Evolutionary conservation across 352 stramenopile species (phyloP).

Genomic region (Peronospora farinosa): DNA sequence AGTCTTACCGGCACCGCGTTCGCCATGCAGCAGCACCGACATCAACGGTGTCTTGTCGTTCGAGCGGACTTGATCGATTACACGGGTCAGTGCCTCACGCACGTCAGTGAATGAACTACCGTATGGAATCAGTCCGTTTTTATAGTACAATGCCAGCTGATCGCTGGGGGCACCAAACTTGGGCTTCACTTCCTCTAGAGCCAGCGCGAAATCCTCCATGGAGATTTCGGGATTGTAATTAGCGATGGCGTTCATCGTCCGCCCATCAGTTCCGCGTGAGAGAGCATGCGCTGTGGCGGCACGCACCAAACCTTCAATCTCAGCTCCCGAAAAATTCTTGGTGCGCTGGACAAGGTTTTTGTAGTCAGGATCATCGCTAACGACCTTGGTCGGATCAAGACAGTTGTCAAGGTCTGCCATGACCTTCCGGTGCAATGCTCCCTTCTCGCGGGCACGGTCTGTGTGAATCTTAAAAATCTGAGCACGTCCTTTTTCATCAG

Average conservation of each 20-base stretch:
- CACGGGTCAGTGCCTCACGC: slow-evolving; percentile 82
- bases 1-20: slow-evolving; percentile 93
- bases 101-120: slow-evolving; percentile 92
- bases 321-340: slow-evolving; percentile 99
- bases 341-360: slow-evolving; percentile 91
- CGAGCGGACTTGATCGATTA: slow-evolving; percentile 93
- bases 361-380: slow-evolving; percentile 65
- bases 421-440: slow-evolving; percentile 58
- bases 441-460: slow-evolving; percentile 72
- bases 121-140: slow-evolving; percentile 96
- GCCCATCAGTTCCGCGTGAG: slow-evolving; percentile 72
- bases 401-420: slow-evolving; percentile 74
- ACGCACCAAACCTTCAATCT: slow-evolving; percentile 97
- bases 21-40: slow-evolving; percentile 94
- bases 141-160: slow-evolving; percentile 91
- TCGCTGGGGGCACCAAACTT: slow-evolving; percentile 96
- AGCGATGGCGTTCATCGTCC: slow-evolving; percentile 73
- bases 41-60: slow-evolving; percentile 95
- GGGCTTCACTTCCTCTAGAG: slow-evolving; percentile 93
- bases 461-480: slow-evolving; percentile 99
- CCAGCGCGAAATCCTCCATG: slow-evolving; percentile 93
- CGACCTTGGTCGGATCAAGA: slow-evolving; percentile 53
- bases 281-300: slow-evolving; percentile 85
- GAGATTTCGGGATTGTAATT: slow-evolving; percentile 78
- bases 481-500: slow-evolving; percentile 90